Evolutionary conservation across 169 alveolate species (phyloP), one percentile per base, ranked within the genome.

Genomic region (Plasmodium adleri): DNA sequence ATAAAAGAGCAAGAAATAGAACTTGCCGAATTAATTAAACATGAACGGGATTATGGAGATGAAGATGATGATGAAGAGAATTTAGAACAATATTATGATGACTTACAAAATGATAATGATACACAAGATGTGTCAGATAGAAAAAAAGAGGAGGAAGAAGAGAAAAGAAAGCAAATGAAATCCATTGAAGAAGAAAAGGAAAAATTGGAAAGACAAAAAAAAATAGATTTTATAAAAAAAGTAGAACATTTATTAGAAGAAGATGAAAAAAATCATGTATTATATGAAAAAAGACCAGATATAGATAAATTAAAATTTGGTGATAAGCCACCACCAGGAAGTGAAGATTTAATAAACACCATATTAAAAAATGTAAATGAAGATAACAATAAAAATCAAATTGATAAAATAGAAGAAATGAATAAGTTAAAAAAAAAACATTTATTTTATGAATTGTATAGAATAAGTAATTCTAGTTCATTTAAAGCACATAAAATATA

Each of bases 401-500:
- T 28, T 6, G 52, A 24, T 13, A 66, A 67, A 1, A 22, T 50
- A 20, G 26, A 32, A 12, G 58, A 66, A 17, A 64, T 32, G 52
- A 26, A 22, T 45, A 76, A 78, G 9, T 56, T 78, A 15, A 63
- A 45, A 58, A 64, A 66, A 20, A 78, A 78, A 52, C 89, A 78
- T 26, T 43, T 78, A 64, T 78, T 78, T 66, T 78, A 64, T 59
- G 89, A 78, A 49, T 59, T 78, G n/a, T 45, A 64, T 39, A 26
- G 89, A 50, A 78, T 78, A 22, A 78, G 89, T 73, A 78, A 78
- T 45, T 64, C 78, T 22, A 78, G 67, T 59, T 64, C 75, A 20
- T 78, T 78, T 71, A 28, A 64, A 26, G 67, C 89, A 64, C 80
- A 78, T 4, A 78, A 78, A 78, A 78, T 78, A 50, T 78, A 78